A percentile compares a stretch with the other conserved stretches of the same genome.
phyloP scores from a whole-genome alignment of 305 asterid genomes.

The Andrographis paniculata region DNA sequence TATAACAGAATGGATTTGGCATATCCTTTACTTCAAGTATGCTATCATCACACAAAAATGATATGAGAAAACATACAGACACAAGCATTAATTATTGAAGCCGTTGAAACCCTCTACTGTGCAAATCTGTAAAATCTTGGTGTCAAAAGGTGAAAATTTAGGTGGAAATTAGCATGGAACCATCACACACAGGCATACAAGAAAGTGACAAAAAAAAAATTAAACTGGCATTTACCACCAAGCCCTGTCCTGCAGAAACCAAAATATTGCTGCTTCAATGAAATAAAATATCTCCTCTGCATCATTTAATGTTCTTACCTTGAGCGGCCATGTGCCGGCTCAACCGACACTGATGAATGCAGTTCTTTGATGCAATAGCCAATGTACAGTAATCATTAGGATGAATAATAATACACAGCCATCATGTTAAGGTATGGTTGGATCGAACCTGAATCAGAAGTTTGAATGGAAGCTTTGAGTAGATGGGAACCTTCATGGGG shows the following conservation, averaged over 20 bases:
- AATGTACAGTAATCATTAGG: background rate
- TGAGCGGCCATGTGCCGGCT: background rate
- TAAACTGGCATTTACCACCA: constrained; percentile 4
- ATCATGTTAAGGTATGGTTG: background rate
- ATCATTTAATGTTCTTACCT: background rate
- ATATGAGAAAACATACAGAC: background rate
- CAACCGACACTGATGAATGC: background rate
- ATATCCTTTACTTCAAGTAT: background rate
- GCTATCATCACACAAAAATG: background rate
- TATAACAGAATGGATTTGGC: background rate
- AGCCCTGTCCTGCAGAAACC: constrained; percentile 9
- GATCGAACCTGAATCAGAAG: background rate
- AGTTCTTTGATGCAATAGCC: background rate
- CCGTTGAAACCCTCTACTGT: too few species aligned
- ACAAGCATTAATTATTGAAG: background rate
- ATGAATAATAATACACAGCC: background rate
- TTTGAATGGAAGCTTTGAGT: background rate
- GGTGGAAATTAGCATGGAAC: constrained; percentile 2
- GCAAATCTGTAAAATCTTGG: too few species aligned
- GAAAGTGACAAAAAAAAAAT: background rate
- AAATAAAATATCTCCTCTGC: constrained; percentile 6
- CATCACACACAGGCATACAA: background rate
- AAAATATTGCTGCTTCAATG: constrained; percentile 10
- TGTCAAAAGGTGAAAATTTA: background rate
- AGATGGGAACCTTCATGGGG: background rate